Base-by-base conservation (phyloP, 495 filamentous ascomycete genomes). In the Xylaria nigripes region DNA sequence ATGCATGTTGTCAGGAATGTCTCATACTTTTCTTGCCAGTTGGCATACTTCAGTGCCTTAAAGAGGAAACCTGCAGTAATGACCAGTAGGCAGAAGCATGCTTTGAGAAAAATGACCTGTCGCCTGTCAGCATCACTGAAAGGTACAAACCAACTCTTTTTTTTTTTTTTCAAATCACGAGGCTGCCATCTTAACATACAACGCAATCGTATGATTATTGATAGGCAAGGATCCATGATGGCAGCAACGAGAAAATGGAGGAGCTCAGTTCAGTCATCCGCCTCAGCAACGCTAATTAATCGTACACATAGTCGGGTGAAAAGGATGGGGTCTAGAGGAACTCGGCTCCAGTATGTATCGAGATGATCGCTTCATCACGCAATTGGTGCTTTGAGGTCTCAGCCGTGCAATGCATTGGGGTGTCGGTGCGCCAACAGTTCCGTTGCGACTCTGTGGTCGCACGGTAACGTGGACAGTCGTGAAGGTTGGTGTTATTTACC, bases 401-500 rank as follows among this genome's bases (percentile, higher is more conserved):
- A 47, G 45, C 18, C 27, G 25, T 15, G 27, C 25, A 3, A 10
- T 13, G 10, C 21, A 54, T 24, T 5, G 22, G 16, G 43, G 29
- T 1, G 29, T 32, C 27, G 51, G 19, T 1, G 6, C 27, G 45
- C 53, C 25, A 48, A 45, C 29, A 44, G 29, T 36, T 5, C 36
- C 21, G 24, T 38, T 45, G 46, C 29, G 19, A 45, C 46, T 50
- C 46, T 40, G 36, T 38, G 16, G 29, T 23, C 42, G 25, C 36
- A 27, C 45, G 34, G 32, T 48, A 38, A 55, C 45, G 45, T 45
- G 49, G 46, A 38, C 46, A 27, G 40, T 46, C 45, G 53, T 55
- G 46, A 50, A 38, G 38, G 48, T 49, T 36, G 41, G 53, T 50
- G 40, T 38, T 23, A 55, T 50, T 55, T 45, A 55, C 53, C 53